Evolutionary conservation across 2,329 filamentous ascomycete genomes (phyloP).

Genomic region (Leptographium procerum): DNA sequence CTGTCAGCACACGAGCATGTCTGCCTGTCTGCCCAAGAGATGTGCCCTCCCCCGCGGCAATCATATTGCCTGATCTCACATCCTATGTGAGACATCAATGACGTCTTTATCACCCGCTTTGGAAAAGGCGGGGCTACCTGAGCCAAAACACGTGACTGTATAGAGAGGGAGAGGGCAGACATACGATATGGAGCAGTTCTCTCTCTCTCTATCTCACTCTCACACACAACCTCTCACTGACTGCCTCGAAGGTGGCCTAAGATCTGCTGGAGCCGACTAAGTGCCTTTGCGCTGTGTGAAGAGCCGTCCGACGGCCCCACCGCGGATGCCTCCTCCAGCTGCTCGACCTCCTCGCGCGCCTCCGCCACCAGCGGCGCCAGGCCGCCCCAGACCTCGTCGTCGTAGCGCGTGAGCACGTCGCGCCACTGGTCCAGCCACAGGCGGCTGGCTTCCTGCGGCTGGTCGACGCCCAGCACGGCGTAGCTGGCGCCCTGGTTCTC

Average conservation of each 20-base stretch:
- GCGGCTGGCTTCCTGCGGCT: conserved; percentile 25
- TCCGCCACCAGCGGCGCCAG: conserved; percentile 42
- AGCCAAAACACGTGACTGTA: too few species aligned
- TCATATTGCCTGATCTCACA: too few species aligned
- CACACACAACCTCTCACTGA: neutral
- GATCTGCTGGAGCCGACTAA: conserved; percentile 27
- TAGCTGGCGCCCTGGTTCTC: conserved; percentile 8
- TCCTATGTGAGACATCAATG: neutral
- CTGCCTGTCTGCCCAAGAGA: too few species aligned
- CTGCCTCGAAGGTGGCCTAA: conserved; percentile 24
- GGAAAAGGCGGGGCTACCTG: neutral
- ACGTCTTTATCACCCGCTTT: neutral
- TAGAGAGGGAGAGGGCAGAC: too few species aligned
- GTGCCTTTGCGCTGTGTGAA: conserved; percentile 19
- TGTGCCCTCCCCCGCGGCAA: too few species aligned
- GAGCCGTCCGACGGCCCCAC: conserved; percentile 10
- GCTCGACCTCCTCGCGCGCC: conserved; percentile 44
- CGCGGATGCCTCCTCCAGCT: conserved; percentile 14
- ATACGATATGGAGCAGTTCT: too few species aligned
- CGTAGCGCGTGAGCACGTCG: conserved; percentile 43
- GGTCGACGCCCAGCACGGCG: conserved; percentile 26
- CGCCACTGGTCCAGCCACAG: conserved; percentile 45
- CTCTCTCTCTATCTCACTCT: too few species aligned
- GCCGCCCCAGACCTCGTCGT: conserved; percentile 59
- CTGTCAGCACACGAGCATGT: too few species aligned